Evolutionary conservation across 2,329 filamentous ascomycete genomes (phyloP).

Genomic region (Colletotrichum caudatum): DNA sequence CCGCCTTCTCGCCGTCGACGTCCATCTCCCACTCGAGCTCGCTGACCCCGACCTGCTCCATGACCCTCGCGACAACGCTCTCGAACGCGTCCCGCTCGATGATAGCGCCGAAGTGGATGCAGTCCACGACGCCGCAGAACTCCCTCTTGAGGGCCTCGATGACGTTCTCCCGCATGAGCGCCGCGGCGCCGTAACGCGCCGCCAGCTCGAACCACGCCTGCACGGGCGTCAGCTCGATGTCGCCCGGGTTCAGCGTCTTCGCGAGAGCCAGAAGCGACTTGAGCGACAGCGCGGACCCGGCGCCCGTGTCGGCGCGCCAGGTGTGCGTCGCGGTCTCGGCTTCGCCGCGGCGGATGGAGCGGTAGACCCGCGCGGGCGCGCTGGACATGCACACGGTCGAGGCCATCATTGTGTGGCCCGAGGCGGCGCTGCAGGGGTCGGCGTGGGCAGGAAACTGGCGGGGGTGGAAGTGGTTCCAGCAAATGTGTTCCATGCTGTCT

Average conservation of each 20-base stretch:
- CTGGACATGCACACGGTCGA: conserved; percentile 56
- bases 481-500: conserved; percentile 63
- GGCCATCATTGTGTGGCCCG: conserved; percentile 60
- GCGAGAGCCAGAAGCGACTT: conserved; percentile 59
- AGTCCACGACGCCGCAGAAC: conserved; percentile 59
- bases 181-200: conserved; percentile 53
- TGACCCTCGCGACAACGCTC: conserved; percentile 56
- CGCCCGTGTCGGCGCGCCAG: conserved; percentile 50
- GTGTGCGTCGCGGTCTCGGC: conserved; percentile 21
- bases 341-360: conserved; percentile 31
- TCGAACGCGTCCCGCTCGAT: conserved; percentile 62
- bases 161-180: conserved; percentile 52
- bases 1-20: not conserved
- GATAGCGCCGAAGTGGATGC: conserved; percentile 61
- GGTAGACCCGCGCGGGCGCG: conserved; percentile 53
- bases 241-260: conserved; percentile 56
- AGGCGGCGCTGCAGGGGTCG: conserved; percentile 48
- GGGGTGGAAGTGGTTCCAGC: conserved; percentile 62
- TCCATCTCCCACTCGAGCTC: conserved; percentile 34
- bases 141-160: conserved; percentile 56
- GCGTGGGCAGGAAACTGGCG: conserved; percentile 54
- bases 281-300: conserved; percentile 55
- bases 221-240: conserved; percentile 61
- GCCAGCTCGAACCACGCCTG: conserved; percentile 68
- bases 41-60: conserved; percentile 46